Evolutionary conservation across 2,329 filamentous ascomycete species (phyloP).

Genomic region (Chaetomiaceae sp.): DNA sequence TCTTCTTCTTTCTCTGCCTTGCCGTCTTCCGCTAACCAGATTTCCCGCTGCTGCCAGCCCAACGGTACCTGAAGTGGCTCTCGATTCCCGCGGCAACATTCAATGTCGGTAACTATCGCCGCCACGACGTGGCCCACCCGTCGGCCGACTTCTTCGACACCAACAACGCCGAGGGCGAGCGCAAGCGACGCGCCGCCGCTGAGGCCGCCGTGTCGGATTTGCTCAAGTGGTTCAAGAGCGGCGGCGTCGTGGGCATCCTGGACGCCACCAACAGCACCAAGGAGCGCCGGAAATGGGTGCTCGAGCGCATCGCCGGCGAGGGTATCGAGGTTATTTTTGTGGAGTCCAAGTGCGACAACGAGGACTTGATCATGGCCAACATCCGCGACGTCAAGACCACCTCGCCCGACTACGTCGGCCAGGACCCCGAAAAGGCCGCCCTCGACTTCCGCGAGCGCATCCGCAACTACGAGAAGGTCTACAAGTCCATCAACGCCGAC

Average conservation of each 20-base stretch:
- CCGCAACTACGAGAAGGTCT: slow-evolving; percentile 94
- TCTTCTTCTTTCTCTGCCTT: neutral
- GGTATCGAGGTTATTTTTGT: slow-evolving; percentile 90
- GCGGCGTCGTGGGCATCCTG: slow-evolving; percentile 84
- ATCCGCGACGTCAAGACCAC: slow-evolving; percentile 97
- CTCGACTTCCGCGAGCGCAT: slow-evolving; percentile 91
- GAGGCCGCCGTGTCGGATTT: slow-evolving; percentile 91
- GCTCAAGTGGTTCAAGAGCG: slow-evolving; percentile 79
- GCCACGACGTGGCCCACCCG: slow-evolving; percentile 81
- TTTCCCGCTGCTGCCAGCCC: slow-evolving; percentile 51
- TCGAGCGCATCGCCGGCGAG: slow-evolving; percentile 67
- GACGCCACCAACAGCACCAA: slow-evolving; percentile 98
- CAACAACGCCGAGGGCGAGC: slow-evolving; percentile 83
- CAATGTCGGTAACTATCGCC: slow-evolving; percentile 95
- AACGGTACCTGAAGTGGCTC: slow-evolving; percentile 93
- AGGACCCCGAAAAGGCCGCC: slow-evolving; percentile 87
- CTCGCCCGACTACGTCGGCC: slow-evolving; percentile 87
- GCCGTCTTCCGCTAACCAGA: slow-evolving; percentile 10
- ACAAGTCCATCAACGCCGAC: slow-evolving; percentile 81
- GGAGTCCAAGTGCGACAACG: slow-evolving; percentile 93
- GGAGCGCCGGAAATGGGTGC: slow-evolving; percentile 81
- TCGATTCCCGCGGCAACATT: slow-evolving; percentile 91
- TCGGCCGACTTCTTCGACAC: slow-evolving; percentile 94
- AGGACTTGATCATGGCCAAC: slow-evolving; percentile 95
- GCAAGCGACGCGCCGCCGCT: slow-evolving; percentile 77